These are phyloP conservation scores for Talaromyces sp. DNA, from an alignment of 2,329 filamentous ascomycete species.

Conservation along the genomic window DNA sequence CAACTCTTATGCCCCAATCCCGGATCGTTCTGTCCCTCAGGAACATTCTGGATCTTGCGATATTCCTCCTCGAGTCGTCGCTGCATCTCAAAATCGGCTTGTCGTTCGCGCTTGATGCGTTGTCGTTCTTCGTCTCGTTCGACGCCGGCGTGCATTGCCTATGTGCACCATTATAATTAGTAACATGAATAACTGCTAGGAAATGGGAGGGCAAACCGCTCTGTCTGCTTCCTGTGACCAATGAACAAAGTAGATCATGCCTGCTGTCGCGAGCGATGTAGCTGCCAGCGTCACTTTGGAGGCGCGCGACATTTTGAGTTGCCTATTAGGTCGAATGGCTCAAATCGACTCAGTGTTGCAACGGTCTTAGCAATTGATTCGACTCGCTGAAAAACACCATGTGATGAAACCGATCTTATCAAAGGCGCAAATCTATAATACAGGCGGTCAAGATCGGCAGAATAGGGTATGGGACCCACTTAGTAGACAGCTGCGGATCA, in stretches of 20 bases:
- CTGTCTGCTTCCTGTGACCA: constrained; percentile 81
- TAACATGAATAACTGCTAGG: neutral
- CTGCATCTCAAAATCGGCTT: constrained; percentile 94
- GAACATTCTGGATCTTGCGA: constrained; percentile 78
- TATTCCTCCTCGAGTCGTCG: constrained; percentile 81
- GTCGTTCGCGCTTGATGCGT: constrained; percentile 80
- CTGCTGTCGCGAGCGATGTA: constrained; percentile 70
- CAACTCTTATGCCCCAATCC: constrained; percentile 24
- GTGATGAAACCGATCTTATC: neutral
- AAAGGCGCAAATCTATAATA: neutral
- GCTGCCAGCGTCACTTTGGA: constrained; percentile 80
- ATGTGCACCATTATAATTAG: neutral
- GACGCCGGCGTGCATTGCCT: constrained; percentile 94
- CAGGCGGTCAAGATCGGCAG: constrained; percentile 9
- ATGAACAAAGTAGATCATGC: constrained; percentile 82
- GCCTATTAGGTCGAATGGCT: no score
- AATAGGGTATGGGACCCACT: constrained; percentile 8
- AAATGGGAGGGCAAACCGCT: constrained; percentile 54
- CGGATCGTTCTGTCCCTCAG: constrained; percentile 41
- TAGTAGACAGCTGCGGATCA: neutral
- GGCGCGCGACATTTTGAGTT: constrained; percentile 70
- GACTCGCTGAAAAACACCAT: neutral
- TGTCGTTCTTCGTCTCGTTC: constrained; percentile 94
- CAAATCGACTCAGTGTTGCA: no score
- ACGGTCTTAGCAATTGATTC: neutral